Percentiles rank a stretch among this genome's conserved stretches.
phyloP scores from a whole-genome alignment of 805 yeast genomes.

The Komagataella kurtzmanii region DNA sequence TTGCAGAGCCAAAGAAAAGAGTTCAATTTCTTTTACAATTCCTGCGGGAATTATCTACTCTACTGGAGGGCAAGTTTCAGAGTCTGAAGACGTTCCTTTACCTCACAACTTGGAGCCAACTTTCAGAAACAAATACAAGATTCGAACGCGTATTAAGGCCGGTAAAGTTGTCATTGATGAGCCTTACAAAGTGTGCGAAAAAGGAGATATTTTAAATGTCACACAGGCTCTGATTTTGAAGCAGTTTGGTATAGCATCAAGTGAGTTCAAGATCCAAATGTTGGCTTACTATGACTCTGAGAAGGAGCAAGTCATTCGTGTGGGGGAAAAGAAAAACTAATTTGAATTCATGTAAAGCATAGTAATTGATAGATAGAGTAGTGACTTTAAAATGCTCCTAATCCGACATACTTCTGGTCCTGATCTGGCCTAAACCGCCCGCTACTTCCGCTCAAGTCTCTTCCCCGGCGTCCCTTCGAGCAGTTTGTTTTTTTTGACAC shows the following conservation, averaged over 20 bases:
- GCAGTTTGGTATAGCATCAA: slow-evolving; percentile 90
- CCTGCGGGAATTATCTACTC: slow-evolving; percentile 91
- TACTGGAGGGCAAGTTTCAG: slow-evolving; percentile 85
- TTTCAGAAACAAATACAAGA: slow-evolving; percentile 73
- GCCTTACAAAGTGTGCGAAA: slow-evolving; percentile 67
- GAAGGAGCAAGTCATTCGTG: slow-evolving; percentile 8
- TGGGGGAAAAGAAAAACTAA: not conserved
- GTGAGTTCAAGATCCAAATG: slow-evolving; percentile 75
- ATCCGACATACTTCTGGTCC: too few relatives aligned
- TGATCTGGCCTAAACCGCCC: not conserved
- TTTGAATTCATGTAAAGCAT: not conserved
- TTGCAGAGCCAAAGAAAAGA: slow-evolving; percentile 76
- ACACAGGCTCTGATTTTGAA: slow-evolving; percentile 85
- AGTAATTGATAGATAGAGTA: not conserved
- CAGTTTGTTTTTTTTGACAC: not conserved
- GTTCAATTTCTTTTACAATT: slow-evolving; percentile 73
- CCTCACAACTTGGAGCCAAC: slow-evolving; percentile 93
- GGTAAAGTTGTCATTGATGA: slow-evolving; percentile 75
- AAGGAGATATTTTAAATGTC: slow-evolving; percentile 75
- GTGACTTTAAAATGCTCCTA: not conserved
- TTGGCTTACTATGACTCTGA: slow-evolving; percentile 72
- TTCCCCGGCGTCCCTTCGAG: not conserved
- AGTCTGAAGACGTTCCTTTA: slow-evolving; percentile 92
- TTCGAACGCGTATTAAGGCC: slow-evolving; percentile 80
- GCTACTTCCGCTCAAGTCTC: not conserved